Conservation (phyloP, 1,284 basidiomycete genomes). For the Pseudozyma flocculosa region DNA sequence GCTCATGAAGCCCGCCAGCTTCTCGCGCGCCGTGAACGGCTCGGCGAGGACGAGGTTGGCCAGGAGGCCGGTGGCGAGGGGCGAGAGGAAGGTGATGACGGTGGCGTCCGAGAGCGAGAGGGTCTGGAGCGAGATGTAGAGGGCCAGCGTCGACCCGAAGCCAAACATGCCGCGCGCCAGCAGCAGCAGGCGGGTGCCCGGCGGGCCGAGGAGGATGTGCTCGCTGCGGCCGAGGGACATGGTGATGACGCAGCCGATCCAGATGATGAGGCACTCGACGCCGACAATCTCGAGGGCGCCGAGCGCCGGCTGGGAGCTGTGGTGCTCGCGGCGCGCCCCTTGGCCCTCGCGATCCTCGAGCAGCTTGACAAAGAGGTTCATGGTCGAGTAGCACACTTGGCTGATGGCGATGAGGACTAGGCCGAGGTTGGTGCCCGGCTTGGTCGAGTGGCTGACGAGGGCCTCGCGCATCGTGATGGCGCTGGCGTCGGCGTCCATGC, state of each 20-base stretch:
- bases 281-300: constrained; percentile 60
- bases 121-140: constrained; percentile 71
- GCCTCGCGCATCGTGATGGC: constrained; percentile 31
- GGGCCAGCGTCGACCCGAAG: constrained; percentile 63
- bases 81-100: constrained; percentile 73
- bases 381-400: constrained; percentile 53
- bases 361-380: constrained; percentile 68
- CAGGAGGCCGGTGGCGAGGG: constrained; percentile 68
- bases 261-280: constrained; percentile 63
- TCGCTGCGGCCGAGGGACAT: constrained; percentile 62
- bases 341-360: constrained; percentile 53
- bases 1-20: constrained; percentile 67
- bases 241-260: constrained; percentile 51
- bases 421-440: constrained; percentile 33
- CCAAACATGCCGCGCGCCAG: constrained; percentile 68
- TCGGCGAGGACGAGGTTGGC: constrained; percentile 72
- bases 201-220: constrained; percentile 70
- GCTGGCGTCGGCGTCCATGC: constrained; percentile 9
- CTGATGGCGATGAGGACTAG: constrained; percentile 32
- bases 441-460: constrained; percentile 19
- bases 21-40: constrained; percentile 66
- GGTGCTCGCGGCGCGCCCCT: not conserved
- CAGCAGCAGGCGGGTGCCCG: constrained; percentile 67
- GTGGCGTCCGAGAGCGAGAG: constrained; percentile 73
- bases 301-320: constrained; percentile 10